Base-by-base conservation (phyloP, 495 filamentous ascomycete species). In the Trypethelium eluteriae region DNA sequence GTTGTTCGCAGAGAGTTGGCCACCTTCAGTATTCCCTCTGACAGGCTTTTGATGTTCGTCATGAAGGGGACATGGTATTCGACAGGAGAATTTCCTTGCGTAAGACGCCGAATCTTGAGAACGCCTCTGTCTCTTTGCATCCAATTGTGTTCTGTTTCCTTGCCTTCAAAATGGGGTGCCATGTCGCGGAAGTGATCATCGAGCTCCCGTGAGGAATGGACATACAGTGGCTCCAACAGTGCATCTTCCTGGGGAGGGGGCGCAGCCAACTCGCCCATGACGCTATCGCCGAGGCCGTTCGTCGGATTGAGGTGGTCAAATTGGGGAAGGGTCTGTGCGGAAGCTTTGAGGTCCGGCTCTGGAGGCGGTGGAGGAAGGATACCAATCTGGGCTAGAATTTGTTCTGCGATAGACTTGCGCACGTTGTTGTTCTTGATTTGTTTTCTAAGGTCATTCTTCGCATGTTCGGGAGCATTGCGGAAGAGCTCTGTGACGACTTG, bases 131-230 rank as follows among this genome's bases (percentile, higher is more conserved):
- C 93, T 73, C 95, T 83, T 64, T 86, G 84, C 71, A 88, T 71
- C 92, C 94, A 98, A 71, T 98, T 98, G 36, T 87, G 81, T 71
- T 98, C 94, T 0, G 89, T 86, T 77, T 98, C 94, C 71, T 83
- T 91, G 47, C 93, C 93, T 69, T 97, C 92, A 70, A 98, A 98
- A 72, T 79, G 82, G 39, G 81, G 81, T 38, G 85, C 79, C 91
- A 99, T 96, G 11, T 86, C 85, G 49, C 83, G 83, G 70, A 96
- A 85, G 3, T 88, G 85, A 35, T 96, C 92, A 62, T 97, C 92
- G 25, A 98, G 75, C 57, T 97, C 91, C 62, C 89, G 82, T 56
- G 87, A 80, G 1, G 91, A 93, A 50, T 90, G 86, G 39, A 96
- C 86, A 74, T 91, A 88, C 5, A 87, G 74, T 1, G 95, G 93